Evolutionary conservation across 2,329 filamentous ascomycete species (phyloP).

Genomic region (Chalara sp.): DNA sequence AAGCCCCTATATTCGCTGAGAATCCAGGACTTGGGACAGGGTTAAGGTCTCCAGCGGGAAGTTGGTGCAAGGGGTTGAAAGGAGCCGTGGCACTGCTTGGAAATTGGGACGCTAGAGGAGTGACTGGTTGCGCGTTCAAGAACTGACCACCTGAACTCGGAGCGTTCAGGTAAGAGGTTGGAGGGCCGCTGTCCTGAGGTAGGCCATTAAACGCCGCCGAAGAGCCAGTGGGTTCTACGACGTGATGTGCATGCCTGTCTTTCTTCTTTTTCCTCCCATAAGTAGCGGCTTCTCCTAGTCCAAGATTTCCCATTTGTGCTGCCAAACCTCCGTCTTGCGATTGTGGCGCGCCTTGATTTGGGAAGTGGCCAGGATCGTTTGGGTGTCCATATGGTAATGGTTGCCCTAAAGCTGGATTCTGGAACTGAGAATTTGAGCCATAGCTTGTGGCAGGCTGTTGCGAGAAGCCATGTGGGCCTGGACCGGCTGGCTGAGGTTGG

Average conservation of each 20-base stretch:
- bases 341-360: constrained; percentile 23
- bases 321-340: constrained; percentile 46
- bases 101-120: constrained; percentile 49
- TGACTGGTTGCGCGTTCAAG: constrained; percentile 34
- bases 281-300: constrained; percentile 47
- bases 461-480: constrained; percentile 40
- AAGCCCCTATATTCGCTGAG: constrained; percentile 45
- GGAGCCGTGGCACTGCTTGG: constrained; percentile 48
- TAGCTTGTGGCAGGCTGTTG: constrained; percentile 19
- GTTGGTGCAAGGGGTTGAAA: constrained; percentile 38
- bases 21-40: constrained; percentile 26
- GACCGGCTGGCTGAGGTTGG: constrained; percentile 43
- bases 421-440: constrained; percentile 9
- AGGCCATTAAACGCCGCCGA: constrained; percentile 66
- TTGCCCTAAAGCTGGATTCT: constrained; percentile 18
- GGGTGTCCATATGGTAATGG: constrained; percentile 27
- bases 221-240: constrained; percentile 63
- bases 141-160: constrained; percentile 38
- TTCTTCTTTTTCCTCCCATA: constrained; percentile 72
- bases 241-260: constrained; percentile 88
- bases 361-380: constrained; percentile 13
- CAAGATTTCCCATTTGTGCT: constrained; percentile 74
- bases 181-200: constrained; percentile 48
- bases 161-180: constrained; percentile 53
- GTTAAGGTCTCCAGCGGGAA: constrained; percentile 36